phyloP scores from a whole-genome alignment of 345 rosid species.

The Citrus maxima region DNA sequence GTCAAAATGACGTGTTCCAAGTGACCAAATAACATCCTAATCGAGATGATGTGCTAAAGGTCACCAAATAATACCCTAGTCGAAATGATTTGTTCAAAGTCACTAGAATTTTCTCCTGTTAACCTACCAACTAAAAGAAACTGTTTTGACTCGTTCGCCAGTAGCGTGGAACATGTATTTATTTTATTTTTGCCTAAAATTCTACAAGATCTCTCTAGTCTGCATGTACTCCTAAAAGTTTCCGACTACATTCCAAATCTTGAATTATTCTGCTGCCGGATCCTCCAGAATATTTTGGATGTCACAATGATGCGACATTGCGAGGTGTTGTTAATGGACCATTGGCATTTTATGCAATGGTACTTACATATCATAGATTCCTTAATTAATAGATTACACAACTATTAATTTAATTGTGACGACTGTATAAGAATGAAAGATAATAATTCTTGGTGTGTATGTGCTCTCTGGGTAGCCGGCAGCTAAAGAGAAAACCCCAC shows the following conservation, averaged over 20 bases:
- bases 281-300: not conserved
- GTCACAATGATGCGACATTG: not conserved
- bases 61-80: too few species aligned
- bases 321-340: not conserved
- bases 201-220: too few species aligned
- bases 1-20: rapidly evolving
- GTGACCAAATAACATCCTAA: too few species aligned
- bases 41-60: too few species aligned
- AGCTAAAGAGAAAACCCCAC: not conserved
- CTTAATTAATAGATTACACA: too few species aligned
- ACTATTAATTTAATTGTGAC: too few species aligned
- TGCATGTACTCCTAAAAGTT: too few species aligned
- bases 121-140: too few species aligned
- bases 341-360: not conserved
- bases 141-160: too few species aligned
- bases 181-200: not conserved
- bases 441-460: not conserved
- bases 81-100: too few species aligned
- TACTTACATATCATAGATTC: not conserved
- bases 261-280: not conserved
- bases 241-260: not conserved
- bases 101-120: too few species aligned
- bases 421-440: not conserved
- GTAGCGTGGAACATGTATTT: too few species aligned
- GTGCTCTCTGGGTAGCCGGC: not conserved